Conservation (phyloP, 768 basidiomycete genomes). For the Chalciporus piperatus region DNA sequence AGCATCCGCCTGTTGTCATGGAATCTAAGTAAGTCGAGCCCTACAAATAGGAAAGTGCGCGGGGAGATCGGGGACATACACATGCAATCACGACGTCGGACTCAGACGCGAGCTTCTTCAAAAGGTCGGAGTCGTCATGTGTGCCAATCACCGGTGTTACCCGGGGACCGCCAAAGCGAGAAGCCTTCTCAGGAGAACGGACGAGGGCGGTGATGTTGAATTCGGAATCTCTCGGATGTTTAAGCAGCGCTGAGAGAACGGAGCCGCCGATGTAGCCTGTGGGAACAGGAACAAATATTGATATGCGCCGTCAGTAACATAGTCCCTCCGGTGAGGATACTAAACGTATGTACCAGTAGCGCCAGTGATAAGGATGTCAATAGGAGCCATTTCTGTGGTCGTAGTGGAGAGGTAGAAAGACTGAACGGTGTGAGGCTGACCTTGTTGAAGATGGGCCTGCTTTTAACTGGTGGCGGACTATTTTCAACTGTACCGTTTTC, state of each 20-base stretch:
- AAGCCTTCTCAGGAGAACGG: constrained; percentile 40
- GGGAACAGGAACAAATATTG: neutral
- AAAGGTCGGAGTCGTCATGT: constrained; percentile 35
- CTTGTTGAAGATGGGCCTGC: neutral
- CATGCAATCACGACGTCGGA: constrained; percentile 42
- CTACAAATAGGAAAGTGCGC: neutral
- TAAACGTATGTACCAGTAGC: constrained; percentile 17
- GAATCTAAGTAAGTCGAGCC: neutral
- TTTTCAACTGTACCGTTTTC: neutral
- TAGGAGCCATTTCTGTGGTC: constrained; percentile 4
- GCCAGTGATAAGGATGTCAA: constrained; percentile 18
- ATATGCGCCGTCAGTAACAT: neutral
- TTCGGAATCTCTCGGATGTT: constrained; percentile 39
- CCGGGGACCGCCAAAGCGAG: neutral
- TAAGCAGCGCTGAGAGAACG: constrained; percentile 45
- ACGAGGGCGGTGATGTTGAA: constrained; percentile 48
- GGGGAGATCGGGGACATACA: constrained; percentile 20
- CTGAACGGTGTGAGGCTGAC: neutral
- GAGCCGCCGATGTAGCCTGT: constrained; percentile 60
- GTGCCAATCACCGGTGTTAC: constrained; percentile 37
- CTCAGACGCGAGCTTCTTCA: constrained; percentile 41
- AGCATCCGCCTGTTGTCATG: constrained; percentile 33
- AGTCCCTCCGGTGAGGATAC: neutral
- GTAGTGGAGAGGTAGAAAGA: neutral
- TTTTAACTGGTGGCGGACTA: neutral